These are phyloP conservation scores for Verticillium alfalfae DNA, from an alignment of 2,329 filamentous ascomycete species.

Conservation along the genomic window DNA sequence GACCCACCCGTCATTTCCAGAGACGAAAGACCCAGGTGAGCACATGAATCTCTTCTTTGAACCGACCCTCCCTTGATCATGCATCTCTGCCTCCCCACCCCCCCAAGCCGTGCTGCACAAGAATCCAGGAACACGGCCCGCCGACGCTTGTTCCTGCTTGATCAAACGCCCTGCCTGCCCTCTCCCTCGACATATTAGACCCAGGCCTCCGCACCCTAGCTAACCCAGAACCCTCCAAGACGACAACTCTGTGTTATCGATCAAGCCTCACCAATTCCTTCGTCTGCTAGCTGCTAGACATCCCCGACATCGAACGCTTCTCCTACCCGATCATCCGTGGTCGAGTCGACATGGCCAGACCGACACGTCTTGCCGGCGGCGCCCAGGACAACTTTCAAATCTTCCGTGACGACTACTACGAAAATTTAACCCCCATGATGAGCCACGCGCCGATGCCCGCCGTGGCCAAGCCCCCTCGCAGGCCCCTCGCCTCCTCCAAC, in stretches of 20 bases:
- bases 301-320: background rate
- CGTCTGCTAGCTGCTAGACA: background rate
- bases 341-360: constrained; percentile 49
- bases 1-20: constrained; percentile 13
- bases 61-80: constrained; percentile 10
- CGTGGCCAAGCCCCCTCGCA: constrained; percentile 39
- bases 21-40: constrained; percentile 13
- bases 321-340: constrained; percentile 17
- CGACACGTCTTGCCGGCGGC: constrained; percentile 37
- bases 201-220: background rate
- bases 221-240: background rate
- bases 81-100: background rate
- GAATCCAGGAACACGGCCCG: constrained; percentile 2
- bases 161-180: background rate
- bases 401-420: constrained; percentile 46
- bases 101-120: background rate
- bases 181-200: background rate
- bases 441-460: constrained; percentile 53
- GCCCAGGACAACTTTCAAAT: constrained; percentile 44
- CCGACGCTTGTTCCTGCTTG: background rate
- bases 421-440: constrained; percentile 40
- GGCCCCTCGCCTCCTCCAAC: constrained; percentile 44
- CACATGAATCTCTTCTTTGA: constrained; percentile 10
- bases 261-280: background rate
- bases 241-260: background rate